Evolutionary conservation across 352 stramenopile genomes (phyloP).

Genomic region (Plasmopara halstedii): DNA sequence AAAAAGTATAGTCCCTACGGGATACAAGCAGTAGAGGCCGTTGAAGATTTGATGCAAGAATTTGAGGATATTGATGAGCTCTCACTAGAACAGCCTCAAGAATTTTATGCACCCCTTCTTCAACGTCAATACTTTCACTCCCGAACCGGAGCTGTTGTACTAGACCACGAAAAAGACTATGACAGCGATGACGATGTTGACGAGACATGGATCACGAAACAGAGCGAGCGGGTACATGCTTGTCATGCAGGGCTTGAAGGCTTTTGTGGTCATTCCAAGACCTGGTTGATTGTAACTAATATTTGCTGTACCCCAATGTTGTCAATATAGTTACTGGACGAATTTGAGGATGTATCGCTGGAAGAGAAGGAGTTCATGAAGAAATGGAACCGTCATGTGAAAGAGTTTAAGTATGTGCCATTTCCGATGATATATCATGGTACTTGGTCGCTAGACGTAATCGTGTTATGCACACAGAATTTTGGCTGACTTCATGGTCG

Average conservation of each 20-base stretch:
- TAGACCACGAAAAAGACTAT: slow-evolving; percentile 79
- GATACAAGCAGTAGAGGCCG: slow-evolving; percentile 24
- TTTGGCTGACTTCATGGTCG: slow-evolving; percentile 81
- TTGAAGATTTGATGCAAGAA: slow-evolving; percentile 62
- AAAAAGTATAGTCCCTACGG: slow-evolving; percentile 32
- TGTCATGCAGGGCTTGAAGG: background rate
- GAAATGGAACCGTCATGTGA: slow-evolving; percentile 84
- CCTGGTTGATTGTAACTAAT: slow-evolving; percentile 1
- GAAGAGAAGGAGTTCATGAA: slow-evolving; percentile 89
- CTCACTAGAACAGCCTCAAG: slow-evolving; percentile 41
- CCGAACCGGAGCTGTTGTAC: slow-evolving; percentile 68
- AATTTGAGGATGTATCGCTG: slow-evolving; percentile 82
- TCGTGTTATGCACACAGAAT: slow-evolving; percentile 33
- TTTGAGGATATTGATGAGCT: slow-evolving; percentile 66
- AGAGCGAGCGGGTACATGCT: slow-evolving; percentile 60
- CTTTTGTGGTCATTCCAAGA: background rate
- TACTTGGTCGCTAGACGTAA: background rate
- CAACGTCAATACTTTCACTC: slow-evolving; percentile 87
- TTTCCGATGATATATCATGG: background rate
- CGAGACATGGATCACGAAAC: slow-evolving; percentile 83
- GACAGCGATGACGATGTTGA: slow-evolving; percentile 86
- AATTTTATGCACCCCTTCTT: slow-evolving; percentile 67
- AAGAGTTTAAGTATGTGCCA: slow-evolving; percentile 51
- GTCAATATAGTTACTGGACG: slow-evolving; percentile 56
- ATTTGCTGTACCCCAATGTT: slow-evolving; percentile 1